Evolutionary conservation across 371 early-diverging fungal genomes (phyloP).

Genomic region (Choanephora cucurbitarum): DNA sequence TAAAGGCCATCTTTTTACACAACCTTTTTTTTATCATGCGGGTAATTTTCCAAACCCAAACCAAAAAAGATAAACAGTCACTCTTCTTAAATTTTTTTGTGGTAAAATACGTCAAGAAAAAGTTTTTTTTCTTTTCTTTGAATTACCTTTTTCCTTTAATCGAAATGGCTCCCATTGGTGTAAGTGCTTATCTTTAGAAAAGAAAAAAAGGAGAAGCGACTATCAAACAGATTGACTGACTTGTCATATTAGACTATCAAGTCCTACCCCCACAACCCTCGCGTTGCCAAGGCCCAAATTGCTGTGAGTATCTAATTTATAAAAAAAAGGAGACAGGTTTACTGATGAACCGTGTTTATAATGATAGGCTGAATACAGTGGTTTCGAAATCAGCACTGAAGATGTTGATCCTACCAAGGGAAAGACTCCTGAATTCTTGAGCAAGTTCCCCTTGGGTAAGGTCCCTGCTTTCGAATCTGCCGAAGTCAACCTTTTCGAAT

Average conservation of each 20-base stretch:
- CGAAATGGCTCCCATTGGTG: constrained; percentile 9
- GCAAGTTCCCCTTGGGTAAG: constrained; percentile 84
- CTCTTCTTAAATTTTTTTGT: too few relatives aligned
- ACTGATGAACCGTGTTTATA: constrained; percentile 66
- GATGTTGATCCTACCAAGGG: constrained; percentile 69
- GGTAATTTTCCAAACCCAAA: too few relatives aligned
- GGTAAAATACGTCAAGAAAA: too few relatives aligned
- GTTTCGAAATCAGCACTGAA: constrained; percentile 67
- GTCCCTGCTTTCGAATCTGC: constrained; percentile 81
- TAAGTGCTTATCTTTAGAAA: not conserved
- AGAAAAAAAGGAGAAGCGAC: constrained; percentile 25
- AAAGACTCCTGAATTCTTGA: constrained; percentile 70
- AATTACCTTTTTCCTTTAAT: not conserved
- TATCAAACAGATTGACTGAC: too few relatives aligned
- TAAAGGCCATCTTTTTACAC: too few relatives aligned
- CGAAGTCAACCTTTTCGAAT: constrained; percentile 77
- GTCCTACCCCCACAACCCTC: constrained; percentile 57
- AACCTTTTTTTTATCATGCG: too few relatives aligned
- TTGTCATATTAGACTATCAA: constrained; percentile 61
- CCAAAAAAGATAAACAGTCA: too few relatives aligned
- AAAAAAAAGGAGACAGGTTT: constrained; percentile 13
- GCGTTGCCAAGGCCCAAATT: constrained; percentile 69
- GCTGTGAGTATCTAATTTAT: constrained; percentile 51
- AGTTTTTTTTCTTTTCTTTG: not conserved
- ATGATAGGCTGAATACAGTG: constrained; percentile 67